These are phyloP conservation scores for Sporodiniella umbellata DNA, from an alignment of 371 early-diverging fungal genomes.

Conservation along the genomic window DNA sequence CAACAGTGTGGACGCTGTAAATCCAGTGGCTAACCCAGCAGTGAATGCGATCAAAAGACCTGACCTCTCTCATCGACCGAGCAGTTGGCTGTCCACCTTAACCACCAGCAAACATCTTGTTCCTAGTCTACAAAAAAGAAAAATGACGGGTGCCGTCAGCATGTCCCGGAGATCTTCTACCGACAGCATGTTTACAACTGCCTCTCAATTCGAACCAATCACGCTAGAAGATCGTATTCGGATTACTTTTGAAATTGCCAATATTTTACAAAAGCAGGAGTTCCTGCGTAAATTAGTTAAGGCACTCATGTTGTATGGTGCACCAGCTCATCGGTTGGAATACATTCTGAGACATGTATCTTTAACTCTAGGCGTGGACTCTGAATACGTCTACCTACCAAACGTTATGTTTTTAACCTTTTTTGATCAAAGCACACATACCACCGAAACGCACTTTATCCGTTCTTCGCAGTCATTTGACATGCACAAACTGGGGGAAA, in stretches of 20 bases:
- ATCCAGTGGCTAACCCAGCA: constrained; percentile 12
- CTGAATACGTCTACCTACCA: constrained; percentile 67
- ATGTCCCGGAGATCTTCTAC: constrained; percentile 36
- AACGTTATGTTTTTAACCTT: constrained; percentile 73
- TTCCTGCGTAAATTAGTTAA: constrained; percentile 54
- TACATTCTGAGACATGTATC: constrained; percentile 49
- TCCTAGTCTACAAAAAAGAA: constrained; percentile 38
- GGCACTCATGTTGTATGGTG: constrained; percentile 55
- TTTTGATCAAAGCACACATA: constrained; percentile 70
- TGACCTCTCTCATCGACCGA: constrained; percentile 30
- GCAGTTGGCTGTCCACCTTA: constrained; percentile 40
- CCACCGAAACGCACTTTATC: constrained; percentile 76
- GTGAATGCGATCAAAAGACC: constrained; percentile 22
- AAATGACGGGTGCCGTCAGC: constrained; percentile 17
- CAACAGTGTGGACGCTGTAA: constrained; percentile 10
- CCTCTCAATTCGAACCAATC: constrained; percentile 48
- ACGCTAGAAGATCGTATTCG: constrained; percentile 55
- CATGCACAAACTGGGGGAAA: constrained; percentile 62
- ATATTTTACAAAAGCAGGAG: constrained; percentile 60
- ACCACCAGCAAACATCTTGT: constrained; percentile 41
- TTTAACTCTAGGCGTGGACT: constrained; percentile 60
- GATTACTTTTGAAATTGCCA: constrained; percentile 60
- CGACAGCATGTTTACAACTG: constrained; percentile 47
- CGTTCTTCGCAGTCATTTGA: constrained; percentile 61
- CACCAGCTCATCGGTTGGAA: constrained; percentile 61